phyloP scores from a whole-genome alignment of 2,329 filamentous ascomycete genomes.

The Hypoxylon sp. region DNA sequence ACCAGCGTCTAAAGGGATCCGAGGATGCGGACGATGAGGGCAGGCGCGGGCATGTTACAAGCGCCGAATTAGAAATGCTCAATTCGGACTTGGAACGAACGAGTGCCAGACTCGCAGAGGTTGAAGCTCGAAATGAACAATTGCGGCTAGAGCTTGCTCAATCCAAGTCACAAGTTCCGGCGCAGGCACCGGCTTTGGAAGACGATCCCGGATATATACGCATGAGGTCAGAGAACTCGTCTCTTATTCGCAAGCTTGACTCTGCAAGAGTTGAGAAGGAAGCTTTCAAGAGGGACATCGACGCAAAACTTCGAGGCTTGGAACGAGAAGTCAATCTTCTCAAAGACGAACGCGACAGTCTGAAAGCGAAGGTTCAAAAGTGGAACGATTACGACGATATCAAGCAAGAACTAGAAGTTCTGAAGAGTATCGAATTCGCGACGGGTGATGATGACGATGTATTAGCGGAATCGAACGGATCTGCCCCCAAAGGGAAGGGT shows the following conservation, averaged over 20 bases:
- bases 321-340: slow-evolving; percentile 83
- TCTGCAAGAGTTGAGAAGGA: slow-evolving; percentile 86
- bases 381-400: slow-evolving; percentile 97
- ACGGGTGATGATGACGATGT: slow-evolving; percentile 85
- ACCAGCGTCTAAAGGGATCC: slow-evolving; percentile 84
- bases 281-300: slow-evolving; percentile 79
- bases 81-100: slow-evolving; percentile 92
- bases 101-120: slow-evolving; percentile 85
- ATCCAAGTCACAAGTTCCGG: slow-evolving; percentile 78
- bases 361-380: slow-evolving; percentile 86
- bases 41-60: slow-evolving; percentile 76
- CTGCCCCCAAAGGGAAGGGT: slow-evolving; percentile 70
- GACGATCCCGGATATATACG: slow-evolving; percentile 92
- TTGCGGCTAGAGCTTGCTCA: slow-evolving; percentile 91
- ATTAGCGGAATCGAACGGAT: slow-evolving; percentile 62
- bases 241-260: slow-evolving; percentile 89
- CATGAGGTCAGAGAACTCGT: slow-evolving; percentile 92
- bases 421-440: slow-evolving; percentile 98
- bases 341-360: slow-evolving; percentile 82
- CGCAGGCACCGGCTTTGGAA: slow-evolving; percentile 75
- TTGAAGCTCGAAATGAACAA: slow-evolving; percentile 95
- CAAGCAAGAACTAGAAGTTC: slow-evolving; percentile 93
- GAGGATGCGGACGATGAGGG: slow-evolving; percentile 71
- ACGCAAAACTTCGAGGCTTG: slow-evolving; percentile 79
- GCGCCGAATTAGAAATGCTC: slow-evolving; percentile 93